Percentiles rank a stretch among this genome's conserved stretches.
phyloP scores from a whole-genome alignment of 495 filamentous ascomycete species.

The Talaromyces borbonicus region DNA sequence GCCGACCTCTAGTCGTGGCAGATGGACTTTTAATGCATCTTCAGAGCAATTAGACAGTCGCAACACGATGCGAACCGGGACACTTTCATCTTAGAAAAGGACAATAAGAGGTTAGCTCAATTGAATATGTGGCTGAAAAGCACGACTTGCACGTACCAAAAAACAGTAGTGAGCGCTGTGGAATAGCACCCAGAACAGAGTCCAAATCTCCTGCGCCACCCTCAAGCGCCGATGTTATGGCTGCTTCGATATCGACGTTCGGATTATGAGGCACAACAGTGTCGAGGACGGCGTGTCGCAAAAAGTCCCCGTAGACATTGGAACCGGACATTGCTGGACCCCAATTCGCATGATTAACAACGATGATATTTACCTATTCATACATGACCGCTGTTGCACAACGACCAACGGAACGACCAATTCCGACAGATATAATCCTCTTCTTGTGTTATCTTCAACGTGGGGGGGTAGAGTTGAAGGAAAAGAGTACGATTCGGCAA shows the following conservation, averaged over 20 bases:
- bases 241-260: conserved; percentile 52
- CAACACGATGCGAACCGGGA: conserved; percentile 63
- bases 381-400: too few relatives aligned
- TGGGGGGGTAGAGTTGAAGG: too few relatives aligned
- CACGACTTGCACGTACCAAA: conserved; percentile 51
- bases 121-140: conserved; percentile 15
- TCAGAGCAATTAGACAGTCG: conserved; percentile 55
- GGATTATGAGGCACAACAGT: conserved; percentile 70
- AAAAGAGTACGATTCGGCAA: too few relatives aligned
- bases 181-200: conserved; percentile 39
- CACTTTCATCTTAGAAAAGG: conserved; percentile 71
- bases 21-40: conserved; percentile 44
- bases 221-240: conserved; percentile 38
- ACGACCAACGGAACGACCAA: too few relatives aligned
- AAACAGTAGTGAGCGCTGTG: conserved; percentile 45
- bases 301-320: conserved; percentile 46
- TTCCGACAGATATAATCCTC: neutral
- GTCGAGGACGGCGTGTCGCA: conserved; percentile 62
- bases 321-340: conserved; percentile 31
- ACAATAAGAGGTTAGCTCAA: conserved; percentile 37
- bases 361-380: conserved; percentile 10
- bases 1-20: conserved; percentile 54
- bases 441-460: too few relatives aligned
- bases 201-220: conserved; percentile 36
- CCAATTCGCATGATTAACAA: conserved; percentile 17